phyloP scores from a whole-genome alignment of 2,329 filamentous ascomycete species.

The Claviceps pusilla region DNA sequence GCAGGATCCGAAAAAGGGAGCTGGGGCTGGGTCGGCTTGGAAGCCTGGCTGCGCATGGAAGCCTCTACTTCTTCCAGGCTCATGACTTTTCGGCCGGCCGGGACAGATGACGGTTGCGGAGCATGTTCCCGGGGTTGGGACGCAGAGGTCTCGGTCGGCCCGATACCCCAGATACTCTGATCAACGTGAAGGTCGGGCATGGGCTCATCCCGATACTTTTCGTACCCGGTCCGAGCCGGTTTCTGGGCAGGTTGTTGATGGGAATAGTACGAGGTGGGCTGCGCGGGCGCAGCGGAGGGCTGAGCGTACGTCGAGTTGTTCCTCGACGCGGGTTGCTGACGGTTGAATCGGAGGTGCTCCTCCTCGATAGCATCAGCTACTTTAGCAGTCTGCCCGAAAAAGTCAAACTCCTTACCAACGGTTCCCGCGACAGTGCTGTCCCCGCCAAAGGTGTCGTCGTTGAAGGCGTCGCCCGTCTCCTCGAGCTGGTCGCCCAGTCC shows the following conservation, averaged over 20 bases:
- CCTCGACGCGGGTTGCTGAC: constrained; percentile 49
- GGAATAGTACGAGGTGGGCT: constrained; percentile 20
- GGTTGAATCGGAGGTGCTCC: constrained; percentile 71
- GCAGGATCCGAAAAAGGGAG: constrained; percentile 19
- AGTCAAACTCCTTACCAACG: constrained; percentile 90
- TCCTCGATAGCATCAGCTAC: constrained; percentile 77
- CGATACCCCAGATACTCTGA: constrained; percentile 79
- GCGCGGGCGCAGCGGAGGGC: constrained; percentile 18
- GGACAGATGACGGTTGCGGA: constrained; percentile 12
- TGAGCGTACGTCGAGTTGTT: constrained; percentile 13
- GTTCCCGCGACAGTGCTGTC: constrained; percentile 25
- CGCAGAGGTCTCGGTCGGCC: constrained; percentile 32
- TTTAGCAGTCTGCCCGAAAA: constrained; percentile 83
- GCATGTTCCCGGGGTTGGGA: constrained; percentile 16
- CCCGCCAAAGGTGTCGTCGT: constrained; percentile 79
- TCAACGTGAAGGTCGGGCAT: constrained; percentile 86
- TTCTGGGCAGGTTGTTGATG: constrained; percentile 32
- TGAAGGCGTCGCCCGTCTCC: constrained; percentile 85
- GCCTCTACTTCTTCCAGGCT: constrained; percentile 95
- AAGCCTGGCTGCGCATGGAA: constrained; percentile 61
- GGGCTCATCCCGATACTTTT: constrained; percentile 77
- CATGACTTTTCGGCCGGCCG: constrained; percentile 60
- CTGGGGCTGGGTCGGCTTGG: constrained; percentile 27
- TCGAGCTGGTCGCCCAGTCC: constrained; percentile 81
- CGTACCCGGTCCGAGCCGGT: constrained; percentile 69